phyloP scores from a whole-genome alignment of 2,329 filamentous ascomycete species.

The Colletotrichum lini region DNA sequence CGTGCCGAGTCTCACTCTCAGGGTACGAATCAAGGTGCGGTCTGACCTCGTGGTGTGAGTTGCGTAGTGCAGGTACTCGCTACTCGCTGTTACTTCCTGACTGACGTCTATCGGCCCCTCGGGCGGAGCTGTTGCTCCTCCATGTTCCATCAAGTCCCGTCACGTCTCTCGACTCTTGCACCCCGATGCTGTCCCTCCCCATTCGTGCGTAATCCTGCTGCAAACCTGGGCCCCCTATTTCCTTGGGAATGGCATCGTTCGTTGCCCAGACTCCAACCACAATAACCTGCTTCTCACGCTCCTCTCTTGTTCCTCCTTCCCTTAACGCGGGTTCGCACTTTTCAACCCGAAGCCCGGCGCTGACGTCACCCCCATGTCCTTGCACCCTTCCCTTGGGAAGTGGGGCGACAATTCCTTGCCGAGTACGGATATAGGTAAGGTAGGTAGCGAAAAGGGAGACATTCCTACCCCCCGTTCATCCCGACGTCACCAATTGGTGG shows the following conservation, averaged over 20 bases:
- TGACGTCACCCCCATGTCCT: conserved; percentile 34
- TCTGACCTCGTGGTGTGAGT: not conserved
- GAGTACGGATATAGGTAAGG: not conserved
- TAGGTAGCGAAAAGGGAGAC: conserved; percentile 11
- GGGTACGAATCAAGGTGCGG: conserved; percentile 3
- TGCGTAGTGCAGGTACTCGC: not conserved
- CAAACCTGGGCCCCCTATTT: not conserved
- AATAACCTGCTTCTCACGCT: conserved; percentile 3
- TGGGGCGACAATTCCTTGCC: not conserved
- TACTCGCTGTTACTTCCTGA: not conserved
- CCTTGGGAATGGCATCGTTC: conserved; percentile 1
- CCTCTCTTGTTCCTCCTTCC: not conserved
- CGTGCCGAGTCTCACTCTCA: not conserved
- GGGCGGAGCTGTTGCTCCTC: conserved; percentile 33
- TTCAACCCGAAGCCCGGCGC: not conserved
- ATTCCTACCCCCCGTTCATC: not conserved
- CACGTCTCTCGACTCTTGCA: not conserved
- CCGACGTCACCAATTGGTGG: conserved; percentile 38
- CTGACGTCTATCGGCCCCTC: conserved; percentile 13
- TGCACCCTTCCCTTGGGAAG: not conserved
- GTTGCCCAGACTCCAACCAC: not conserved
- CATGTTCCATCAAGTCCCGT: conserved; percentile 17
- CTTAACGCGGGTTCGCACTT: not conserved
- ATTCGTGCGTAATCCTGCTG: not conserved
- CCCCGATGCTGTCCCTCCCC: not conserved